Base-by-base conservation (phyloP, 106 monocot species). In the Dendrobium officinale region DNA sequence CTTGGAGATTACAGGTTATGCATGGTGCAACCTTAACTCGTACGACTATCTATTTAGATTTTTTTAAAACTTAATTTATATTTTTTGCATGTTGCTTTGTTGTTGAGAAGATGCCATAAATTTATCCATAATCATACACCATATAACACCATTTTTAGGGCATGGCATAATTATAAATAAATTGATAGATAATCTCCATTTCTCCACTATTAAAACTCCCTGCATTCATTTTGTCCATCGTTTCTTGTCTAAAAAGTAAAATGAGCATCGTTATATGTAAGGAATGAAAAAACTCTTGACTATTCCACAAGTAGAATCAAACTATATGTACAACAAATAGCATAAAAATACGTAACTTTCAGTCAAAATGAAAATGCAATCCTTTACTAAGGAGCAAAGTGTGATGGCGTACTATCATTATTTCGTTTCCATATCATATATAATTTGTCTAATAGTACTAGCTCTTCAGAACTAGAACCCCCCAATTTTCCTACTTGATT, bases 141-240 rank as follows among this genome's bases (percentile, higher is more conserved):
- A 61, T 61, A 61, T 61, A n/a, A 22, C 61, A 61, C 61, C 61
- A n/a, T 61, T 61, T 4, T 61, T 61, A 61, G 61, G 61, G 61
- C 24, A 22, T 17, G 61, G 61, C 61, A 22, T 17, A 9, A 73
- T 33, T 73, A 41, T 37, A 73, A 18, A 41, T 33, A 42, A 41
- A 73, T 73, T 4, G 15, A 33, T 40, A 17, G 73, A 40, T 16
- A 17, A 73, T 73, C 6, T 33, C 42, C 41, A 73, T 5, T n/a
- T 13, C 51, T 51, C 13, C 51, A 51, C 51, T 13, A 51, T 10
- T 51, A 51, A 51, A 51, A 51, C 51, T n/a, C n/a, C 61, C 61
- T 22, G 19, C 22, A 61, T 61, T 22, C 22, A 19, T 61, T 22
- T 61, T 61, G 61, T 10, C 22, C n/a, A 61, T 61, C 22, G 22